Evolutionary conservation across 2,329 filamentous ascomycete species (phyloP).

Genomic region (Pseudofabraea citricarpa): DNA sequence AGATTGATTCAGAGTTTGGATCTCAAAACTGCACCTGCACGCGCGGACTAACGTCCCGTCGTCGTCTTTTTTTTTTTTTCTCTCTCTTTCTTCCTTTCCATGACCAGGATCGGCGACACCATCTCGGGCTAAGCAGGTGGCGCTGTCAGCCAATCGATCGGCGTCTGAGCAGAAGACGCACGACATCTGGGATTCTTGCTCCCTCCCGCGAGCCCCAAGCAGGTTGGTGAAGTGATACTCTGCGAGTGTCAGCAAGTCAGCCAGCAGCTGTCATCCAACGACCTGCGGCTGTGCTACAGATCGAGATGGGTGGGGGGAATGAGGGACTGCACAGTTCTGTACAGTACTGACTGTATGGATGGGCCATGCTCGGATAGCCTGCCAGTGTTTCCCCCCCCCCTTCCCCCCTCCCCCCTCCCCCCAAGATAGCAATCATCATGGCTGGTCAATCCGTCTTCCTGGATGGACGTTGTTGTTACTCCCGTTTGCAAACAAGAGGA

Average conservation of each 20-base stretch:
- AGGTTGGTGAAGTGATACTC: no score
- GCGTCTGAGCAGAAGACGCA: neutral
- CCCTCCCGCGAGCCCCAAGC: neutral
- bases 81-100: no score
- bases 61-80: neutral
- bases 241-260: no score
- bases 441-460: no score
- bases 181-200: slow-evolving; percentile 1
- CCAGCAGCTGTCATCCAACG: neutral
- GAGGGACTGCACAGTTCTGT: neutral
- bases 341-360: neutral
- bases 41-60: slow-evolving; percentile 1
- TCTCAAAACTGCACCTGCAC: neutral
- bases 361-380: no score
- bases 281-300: neutral
- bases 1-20: neutral
- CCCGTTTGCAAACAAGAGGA: neutral
- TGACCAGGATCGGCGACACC: neutral
- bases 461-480: neutral
- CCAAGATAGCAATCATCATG: no score
- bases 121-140: neutral
- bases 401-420: no score
- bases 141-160: slow-evolving; percentile 1
- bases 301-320: neutral
- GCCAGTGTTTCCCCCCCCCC: no score